Percentiles rank a stretch among this genome's conserved stretches.
phyloP scores from a whole-genome alignment of 208 protist species.

The Acanthamoeba royreba region DNA sequence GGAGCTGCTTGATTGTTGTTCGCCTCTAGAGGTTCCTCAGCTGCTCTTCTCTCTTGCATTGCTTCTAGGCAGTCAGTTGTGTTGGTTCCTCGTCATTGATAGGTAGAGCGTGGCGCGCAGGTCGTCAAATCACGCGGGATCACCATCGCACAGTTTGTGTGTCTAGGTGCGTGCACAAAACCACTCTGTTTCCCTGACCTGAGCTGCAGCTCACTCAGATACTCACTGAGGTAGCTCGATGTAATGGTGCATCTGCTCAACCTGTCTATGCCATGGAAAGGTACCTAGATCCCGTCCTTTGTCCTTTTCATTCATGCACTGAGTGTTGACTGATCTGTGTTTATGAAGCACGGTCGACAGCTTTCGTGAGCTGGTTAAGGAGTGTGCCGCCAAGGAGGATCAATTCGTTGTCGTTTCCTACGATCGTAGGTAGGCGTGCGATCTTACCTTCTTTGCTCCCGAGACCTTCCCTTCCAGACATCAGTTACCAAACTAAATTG shows the following conservation, averaged over 20 bases:
- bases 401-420: background rate
- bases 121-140: background rate
- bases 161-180: background rate
- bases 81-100: background rate
- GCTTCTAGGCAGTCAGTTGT: no score
- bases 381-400: background rate
- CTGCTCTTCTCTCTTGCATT: background rate
- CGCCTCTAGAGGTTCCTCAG: slow-evolving; percentile 51
- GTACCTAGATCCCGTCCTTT: background rate
- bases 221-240: background rate
- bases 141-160: background rate
- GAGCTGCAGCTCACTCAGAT: no score
- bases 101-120: background rate
- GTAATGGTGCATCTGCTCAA: background rate
- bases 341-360: background rate
- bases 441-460: no score
- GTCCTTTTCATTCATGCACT: background rate
- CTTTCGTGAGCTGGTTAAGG: background rate
- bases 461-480: no score
- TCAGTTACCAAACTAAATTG: background rate
- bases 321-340: background rate
- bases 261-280: background rate
- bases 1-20: slow-evolving; percentile 80
- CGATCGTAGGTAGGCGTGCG: background rate
- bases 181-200: no score